Base-by-base conservation (phyloP, 495 filamentous ascomycete genomes). In the Hypoxylon intermedium region DNA sequence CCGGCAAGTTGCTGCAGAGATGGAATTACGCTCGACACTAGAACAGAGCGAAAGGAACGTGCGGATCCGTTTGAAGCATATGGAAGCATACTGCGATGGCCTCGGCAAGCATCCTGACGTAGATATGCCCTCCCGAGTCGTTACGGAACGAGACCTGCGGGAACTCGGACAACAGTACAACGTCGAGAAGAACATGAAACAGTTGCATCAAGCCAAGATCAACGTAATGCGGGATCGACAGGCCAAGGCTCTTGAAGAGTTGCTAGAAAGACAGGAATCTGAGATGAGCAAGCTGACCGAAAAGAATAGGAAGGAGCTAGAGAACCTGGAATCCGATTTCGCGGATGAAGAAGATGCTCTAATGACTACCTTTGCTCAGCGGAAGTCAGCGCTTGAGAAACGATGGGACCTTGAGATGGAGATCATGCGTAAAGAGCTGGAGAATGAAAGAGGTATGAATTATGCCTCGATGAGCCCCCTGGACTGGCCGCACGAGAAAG, bases 181-280 rank as follows among this genome's bases (percentile, higher is more conserved):
- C 59, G 68, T 83, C 31, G 83, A 88, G 36, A 85, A 88, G 60
- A 79, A 84, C 45, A 87, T 93, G 84, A 84, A 86, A 43, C 80
- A 83, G 9, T 82, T 89, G 1, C 89, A 93, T 60, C 80, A 85
- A 40, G 77, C 84, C 13, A 85, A 87, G 53, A 90, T 94, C 73
- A 91, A 93, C 58, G 89, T 93, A 1, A 81, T 94, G 52, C 80
- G 90, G 5, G 90, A 91, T 52, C 85, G 85, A 40, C 90, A 94
- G 63, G 86, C 85, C 3, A 82, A 87, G 60, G 78, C 85, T 43
- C 77, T 89, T 55, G 85, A 89, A 61, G 84, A 87, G 56, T 77
- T 91, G 4, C 74, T 84, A 2, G 79, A 79, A 24, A 81, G 87
- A 20, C 89, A 92, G 73, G 82, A 83, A 45, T 72, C 72, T 19